These are phyloP conservation scores for Kuraishia hungarica DNA, from an alignment of 805 yeast species.

Conservation along the genomic window DNA sequence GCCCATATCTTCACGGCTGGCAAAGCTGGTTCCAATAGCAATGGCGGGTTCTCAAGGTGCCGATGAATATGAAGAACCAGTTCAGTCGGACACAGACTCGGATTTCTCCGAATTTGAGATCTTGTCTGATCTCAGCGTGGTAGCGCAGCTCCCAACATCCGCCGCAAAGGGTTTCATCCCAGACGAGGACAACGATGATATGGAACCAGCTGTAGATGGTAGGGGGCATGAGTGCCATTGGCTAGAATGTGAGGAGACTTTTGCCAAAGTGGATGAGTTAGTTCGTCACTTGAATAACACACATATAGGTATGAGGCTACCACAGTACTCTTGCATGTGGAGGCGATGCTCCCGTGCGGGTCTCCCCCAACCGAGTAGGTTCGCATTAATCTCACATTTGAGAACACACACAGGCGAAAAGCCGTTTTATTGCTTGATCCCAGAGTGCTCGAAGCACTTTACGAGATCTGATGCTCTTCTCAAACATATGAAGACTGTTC, in stretches of 20 bases:
- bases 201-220: not conserved
- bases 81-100: not conserved
- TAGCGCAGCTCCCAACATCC: not conserved
- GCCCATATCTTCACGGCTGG: not conserved
- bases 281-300: conserved; percentile 30
- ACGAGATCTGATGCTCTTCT: conserved; percentile 54
- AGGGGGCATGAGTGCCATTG: conserved; percentile 23
- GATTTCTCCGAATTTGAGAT: conserved; percentile 1
- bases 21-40: not conserved
- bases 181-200: not conserved
- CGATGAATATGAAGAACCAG: not conserved
- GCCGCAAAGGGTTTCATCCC: not conserved
- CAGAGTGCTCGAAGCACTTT: conserved; percentile 56
- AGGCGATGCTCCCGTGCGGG: conserved; percentile 45
- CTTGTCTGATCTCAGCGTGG: not conserved
- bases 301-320: conserved; percentile 25
- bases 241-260: conserved; percentile 24
- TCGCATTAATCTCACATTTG: conserved; percentile 54
- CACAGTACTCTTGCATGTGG: conserved; percentile 53
- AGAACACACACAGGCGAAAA: conserved; percentile 60
- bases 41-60: not conserved
- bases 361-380: conserved; percentile 40
- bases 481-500: conserved; percentile 54
- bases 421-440: conserved; percentile 57
- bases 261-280: conserved; percentile 25